A percentile compares a stretch with the other conserved stretches of the same genome.
phyloP scores from a whole-genome alignment of 1,284 basidiomycete species.

The Trichosporon sp. region DNA sequence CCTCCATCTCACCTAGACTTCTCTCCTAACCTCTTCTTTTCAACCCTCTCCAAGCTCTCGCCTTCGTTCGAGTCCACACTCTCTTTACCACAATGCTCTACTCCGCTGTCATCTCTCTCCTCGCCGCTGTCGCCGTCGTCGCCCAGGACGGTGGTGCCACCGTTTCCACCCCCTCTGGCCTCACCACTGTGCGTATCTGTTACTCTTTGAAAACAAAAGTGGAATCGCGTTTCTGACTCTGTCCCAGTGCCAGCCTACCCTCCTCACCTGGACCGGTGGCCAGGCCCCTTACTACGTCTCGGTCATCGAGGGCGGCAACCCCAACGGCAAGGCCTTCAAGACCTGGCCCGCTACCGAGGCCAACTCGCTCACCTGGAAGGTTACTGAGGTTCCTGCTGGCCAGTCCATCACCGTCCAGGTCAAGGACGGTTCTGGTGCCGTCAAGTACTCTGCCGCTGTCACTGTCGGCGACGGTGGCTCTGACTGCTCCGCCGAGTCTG shows the following conservation, averaged over 20 bases:
- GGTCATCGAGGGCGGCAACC: constrained; percentile 70
- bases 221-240: not conserved
- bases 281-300: constrained; percentile 67
- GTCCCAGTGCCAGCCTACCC: constrained; percentile 48
- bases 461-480: constrained; percentile 35
- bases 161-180: constrained; percentile 65
- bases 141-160: constrained; percentile 58
- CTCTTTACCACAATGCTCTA: constrained; percentile 27
- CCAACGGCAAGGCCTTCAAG: constrained; percentile 57
- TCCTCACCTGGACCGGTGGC: constrained; percentile 65
- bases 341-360: constrained; percentile 38
- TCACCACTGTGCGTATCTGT: constrained; percentile 37
- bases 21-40: constrained; percentile 13
- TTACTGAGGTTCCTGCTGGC: constrained; percentile 61
- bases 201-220: not conserved
- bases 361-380: constrained; percentile 65
- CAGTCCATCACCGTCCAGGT: constrained; percentile 54
- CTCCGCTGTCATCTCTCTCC: constrained; percentile 30
- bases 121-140: constrained; percentile 36
- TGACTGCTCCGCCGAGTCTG: not conserved
- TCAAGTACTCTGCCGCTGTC: constrained; percentile 43
- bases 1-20: constrained; percentile 21
- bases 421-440: constrained; percentile 44
- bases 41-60: constrained; percentile 23
- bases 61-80: constrained; percentile 22